Percentiles rank a stretch among this genome's conserved stretches.
phyloP scores from a whole-genome alignment of 441 rosid genomes.

The Mallotus repandus region DNA sequence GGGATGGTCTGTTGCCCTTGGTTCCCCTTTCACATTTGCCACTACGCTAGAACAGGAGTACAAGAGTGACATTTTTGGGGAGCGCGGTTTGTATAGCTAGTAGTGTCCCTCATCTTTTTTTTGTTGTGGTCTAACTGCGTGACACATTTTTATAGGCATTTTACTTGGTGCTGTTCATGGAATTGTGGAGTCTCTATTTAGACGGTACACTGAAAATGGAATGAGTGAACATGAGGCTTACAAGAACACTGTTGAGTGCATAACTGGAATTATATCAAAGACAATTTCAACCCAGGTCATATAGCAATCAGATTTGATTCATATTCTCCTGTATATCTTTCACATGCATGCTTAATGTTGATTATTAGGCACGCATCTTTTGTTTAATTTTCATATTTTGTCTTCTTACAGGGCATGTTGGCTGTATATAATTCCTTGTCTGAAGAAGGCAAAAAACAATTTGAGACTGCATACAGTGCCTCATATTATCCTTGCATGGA shows the following conservation, averaged over 20 bases:
- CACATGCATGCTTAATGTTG: background rate
- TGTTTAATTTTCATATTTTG: background rate
- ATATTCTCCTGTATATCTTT: background rate
- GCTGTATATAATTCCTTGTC: conserved; percentile 83
- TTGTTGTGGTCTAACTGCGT: background rate
- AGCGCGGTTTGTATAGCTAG: conserved; percentile 55
- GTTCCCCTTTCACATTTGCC: conserved; percentile 96
- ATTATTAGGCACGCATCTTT: background rate
- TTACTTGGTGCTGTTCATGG: conserved; percentile 98
- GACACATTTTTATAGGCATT: conserved; percentile 49
- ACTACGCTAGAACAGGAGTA: conserved; percentile 95
- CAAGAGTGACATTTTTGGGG: conserved; percentile 97
- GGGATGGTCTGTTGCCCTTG: conserved; percentile 97
- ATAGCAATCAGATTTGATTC: background rate
- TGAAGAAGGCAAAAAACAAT: conserved; percentile 66
- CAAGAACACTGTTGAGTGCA: conserved; percentile 92
- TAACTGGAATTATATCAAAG: conserved; percentile 77
- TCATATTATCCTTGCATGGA: conserved; percentile 94
- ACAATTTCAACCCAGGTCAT: conserved; percentile 80
- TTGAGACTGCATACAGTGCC: conserved; percentile 88
- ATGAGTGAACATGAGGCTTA: conserved; percentile 80
- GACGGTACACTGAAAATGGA: conserved; percentile 84
- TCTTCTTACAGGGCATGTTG: conserved; percentile 66
- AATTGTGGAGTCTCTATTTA: conserved; percentile 80
- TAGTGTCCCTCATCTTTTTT: background rate